These are phyloP conservation scores for Myrmaecium sp. DNA, from an alignment of 2,329 filamentous ascomycete species.

Conservation along the genomic window DNA sequence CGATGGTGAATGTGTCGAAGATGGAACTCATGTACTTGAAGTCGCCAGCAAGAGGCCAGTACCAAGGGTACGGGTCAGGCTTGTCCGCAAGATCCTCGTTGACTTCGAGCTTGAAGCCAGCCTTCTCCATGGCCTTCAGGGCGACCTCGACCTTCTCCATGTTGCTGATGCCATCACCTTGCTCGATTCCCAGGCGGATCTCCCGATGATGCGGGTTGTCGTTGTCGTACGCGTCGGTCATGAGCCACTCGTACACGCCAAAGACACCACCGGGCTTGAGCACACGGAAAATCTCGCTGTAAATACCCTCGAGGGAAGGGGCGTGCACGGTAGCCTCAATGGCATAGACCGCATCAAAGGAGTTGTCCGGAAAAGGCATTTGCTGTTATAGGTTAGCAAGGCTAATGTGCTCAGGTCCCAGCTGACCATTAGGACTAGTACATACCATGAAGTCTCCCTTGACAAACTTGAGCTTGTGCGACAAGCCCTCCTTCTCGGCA, in stretches of 20 bases:
- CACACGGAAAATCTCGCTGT: slow-evolving; percentile 85
- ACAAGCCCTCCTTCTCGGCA: slow-evolving; percentile 63
- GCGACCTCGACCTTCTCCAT: slow-evolving; percentile 83
- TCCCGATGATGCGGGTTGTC: slow-evolving; percentile 70
- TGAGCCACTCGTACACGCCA: slow-evolving; percentile 97
- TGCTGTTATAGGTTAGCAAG: slow-evolving; percentile 35
- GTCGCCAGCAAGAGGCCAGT: slow-evolving; percentile 78
- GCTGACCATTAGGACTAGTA: not conserved
- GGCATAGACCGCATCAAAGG: slow-evolving; percentile 87
- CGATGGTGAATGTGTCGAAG: slow-evolving; percentile 65
- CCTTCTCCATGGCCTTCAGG: slow-evolving; percentile 65
- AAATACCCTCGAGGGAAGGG: slow-evolving; percentile 76
- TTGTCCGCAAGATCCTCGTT: slow-evolving; percentile 76
- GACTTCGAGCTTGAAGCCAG: slow-evolving; percentile 69
- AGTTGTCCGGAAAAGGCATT: slow-evolving; percentile 87
- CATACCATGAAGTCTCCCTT: slow-evolving; percentile 91
- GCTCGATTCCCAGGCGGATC: slow-evolving; percentile 87
- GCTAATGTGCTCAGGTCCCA: not conserved
- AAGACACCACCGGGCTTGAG: slow-evolving; percentile 92
- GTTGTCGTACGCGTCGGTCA: slow-evolving; percentile 93
- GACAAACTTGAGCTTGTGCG: slow-evolving; percentile 65
- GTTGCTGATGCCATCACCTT: slow-evolving; percentile 91
- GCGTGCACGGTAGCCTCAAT: slow-evolving; percentile 97
- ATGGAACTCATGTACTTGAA: slow-evolving; percentile 67
- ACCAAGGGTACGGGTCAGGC: slow-evolving; percentile 69